Evolutionary conservation across 768 basidiomycete species (phyloP).

Genomic region (Tulasnella sp.): DNA sequence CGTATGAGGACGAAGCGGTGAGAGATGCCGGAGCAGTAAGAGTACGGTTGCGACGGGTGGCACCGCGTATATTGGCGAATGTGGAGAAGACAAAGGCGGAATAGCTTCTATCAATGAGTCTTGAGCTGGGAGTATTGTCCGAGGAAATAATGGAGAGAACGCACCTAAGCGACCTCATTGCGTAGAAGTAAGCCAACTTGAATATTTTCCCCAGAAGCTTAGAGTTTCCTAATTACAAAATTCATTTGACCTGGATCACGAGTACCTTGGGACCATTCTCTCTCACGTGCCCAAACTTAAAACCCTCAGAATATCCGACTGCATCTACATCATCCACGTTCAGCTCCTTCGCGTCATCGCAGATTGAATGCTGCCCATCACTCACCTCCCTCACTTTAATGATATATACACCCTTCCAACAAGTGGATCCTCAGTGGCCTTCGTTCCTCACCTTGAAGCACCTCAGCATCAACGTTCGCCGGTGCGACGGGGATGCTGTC

Average conservation of each 20-base stretch:
- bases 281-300: slow-evolving; percentile 7
- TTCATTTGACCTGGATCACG: slow-evolving; percentile 9
- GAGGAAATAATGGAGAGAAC: too few relatives aligned
- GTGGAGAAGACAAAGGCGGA: too few relatives aligned
- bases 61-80: too few relatives aligned
- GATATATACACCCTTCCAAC: neutral
- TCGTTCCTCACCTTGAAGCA: slow-evolving; percentile 8
- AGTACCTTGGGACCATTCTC: slow-evolving; percentile 4
- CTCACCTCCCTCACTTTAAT: slow-evolving; percentile 2
- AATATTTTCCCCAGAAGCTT: too few relatives aligned
- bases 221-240: neutral
- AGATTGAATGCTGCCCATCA: neutral
- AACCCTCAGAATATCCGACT: slow-evolving; percentile 5
- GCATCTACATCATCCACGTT: slow-evolving; percentile 9
- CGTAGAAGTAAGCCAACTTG: too few relatives aligned
- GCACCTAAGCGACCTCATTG: too few relatives aligned
- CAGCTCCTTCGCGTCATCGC: slow-evolving; percentile 8
- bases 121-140: too few relatives aligned
- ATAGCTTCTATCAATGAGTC: too few relatives aligned
- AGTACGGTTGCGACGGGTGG: too few relatives aligned
- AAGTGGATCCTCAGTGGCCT: slow-evolving; percentile 11
- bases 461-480: slow-evolving; percentile 14
- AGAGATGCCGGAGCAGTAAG: too few relatives aligned
- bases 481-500: slow-evolving; percentile 6
- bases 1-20: too few relatives aligned